Evolutionary conservation across 345 rosid species (phyloP).

Genomic region (Sonneratia caseolaris): DNA sequence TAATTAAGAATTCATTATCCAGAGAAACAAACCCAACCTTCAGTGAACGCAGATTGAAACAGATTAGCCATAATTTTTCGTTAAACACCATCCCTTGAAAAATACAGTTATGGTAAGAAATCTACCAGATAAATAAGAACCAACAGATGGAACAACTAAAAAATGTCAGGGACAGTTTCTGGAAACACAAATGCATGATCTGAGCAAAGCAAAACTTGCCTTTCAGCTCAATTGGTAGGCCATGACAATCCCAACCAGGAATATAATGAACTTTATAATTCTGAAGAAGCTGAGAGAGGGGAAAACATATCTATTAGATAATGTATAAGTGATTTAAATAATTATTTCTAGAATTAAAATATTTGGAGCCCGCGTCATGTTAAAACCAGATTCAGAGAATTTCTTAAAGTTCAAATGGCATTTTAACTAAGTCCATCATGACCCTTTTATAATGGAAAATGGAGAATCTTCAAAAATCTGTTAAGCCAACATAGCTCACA

Average conservation of each 20-base stretch:
- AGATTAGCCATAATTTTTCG: not conserved
- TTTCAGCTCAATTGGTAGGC: conserved; percentile 95
- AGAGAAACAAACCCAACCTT: not conserved
- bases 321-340: conserved; percentile 7
- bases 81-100: not conserved
- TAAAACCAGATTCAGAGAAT: not conserved
- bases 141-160: not conserved
- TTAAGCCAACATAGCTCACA: not conserved
- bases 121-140: not conserved
- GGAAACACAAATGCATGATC: not conserved
- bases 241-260: conserved; percentile 99
- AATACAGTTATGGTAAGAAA: not conserved
- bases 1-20: not conserved
- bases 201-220: conserved; percentile 37
- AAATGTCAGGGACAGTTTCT: not conserved
- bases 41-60: not conserved
- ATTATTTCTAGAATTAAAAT: not conserved
- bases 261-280: conserved; percentile 72
- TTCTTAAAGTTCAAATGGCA: not conserved
- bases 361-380: not conserved
- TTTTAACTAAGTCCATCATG: not conserved
- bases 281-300: conserved; percentile 63
- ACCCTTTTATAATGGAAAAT: not conserved
- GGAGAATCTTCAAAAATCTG: not conserved
- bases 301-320: not conserved